Percentiles rank a stretch among this genome's conserved stretches.
phyloP scores from a whole-genome alignment of 805 yeast species.

The Candida ulmi region DNA sequence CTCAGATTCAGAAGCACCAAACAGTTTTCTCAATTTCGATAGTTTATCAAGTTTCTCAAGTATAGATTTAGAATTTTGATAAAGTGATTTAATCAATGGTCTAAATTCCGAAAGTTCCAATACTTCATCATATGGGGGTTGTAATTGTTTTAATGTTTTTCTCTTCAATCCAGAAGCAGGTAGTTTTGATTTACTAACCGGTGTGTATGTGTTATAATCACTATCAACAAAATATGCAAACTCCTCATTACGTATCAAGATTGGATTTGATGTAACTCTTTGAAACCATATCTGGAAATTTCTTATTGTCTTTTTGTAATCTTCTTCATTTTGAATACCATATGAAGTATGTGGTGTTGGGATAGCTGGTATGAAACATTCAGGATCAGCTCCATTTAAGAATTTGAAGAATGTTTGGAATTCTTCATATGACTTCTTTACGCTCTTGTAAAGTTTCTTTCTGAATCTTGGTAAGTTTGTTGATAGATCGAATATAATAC shows the following conservation, averaged over 20 bases:
- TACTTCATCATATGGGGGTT: constrained; percentile 87
- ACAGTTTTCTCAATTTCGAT: constrained; percentile 35
- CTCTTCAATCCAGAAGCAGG: constrained; percentile 85
- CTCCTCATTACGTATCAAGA: constrained; percentile 84
- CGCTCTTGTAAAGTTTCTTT: constrained; percentile 59
- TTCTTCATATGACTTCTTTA: constrained; percentile 79
- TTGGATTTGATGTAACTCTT: constrained; percentile 65
- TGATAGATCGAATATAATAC: constrained; percentile 62
- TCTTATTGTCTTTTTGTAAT: constrained; percentile 45
- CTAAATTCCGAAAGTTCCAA: constrained; percentile 78
- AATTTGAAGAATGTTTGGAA: constrained; percentile 71
- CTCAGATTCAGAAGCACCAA: constrained; percentile 54
- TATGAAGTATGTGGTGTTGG: constrained; percentile 73
- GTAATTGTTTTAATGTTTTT: constrained; percentile 85
- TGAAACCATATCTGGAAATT: constrained; percentile 85
- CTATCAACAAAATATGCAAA: constrained; percentile 77
- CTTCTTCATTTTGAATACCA: constrained; percentile 83
- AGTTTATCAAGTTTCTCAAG: constrained; percentile 53
- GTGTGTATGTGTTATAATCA: constrained; percentile 51
- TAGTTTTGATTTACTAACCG: constrained; percentile 47
- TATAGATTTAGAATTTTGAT: constrained; percentile 48
- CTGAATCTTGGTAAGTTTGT: constrained; percentile 75
- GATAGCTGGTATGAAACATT: constrained; percentile 87
- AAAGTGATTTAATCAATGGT: constrained; percentile 77
- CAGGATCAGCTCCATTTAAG: constrained; percentile 75